Percentiles rank a stretch among this genome's conserved stretches.
phyloP scores from a whole-genome alignment of 2,329 filamentous ascomycete species.

The Fusarium sp. region DNA sequence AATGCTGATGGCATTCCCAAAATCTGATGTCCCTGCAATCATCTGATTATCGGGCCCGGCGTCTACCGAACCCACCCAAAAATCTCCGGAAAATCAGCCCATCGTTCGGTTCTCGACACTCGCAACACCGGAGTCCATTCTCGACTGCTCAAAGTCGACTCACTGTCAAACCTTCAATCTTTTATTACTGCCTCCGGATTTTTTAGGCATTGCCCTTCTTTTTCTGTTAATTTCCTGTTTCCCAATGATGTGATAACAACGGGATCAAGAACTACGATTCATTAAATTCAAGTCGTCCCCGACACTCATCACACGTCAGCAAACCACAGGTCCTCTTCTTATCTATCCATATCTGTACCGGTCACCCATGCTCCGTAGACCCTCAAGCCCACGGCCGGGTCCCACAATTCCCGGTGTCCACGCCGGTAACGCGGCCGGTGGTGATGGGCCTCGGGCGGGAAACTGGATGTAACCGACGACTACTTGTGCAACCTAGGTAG shows the following conservation, averaged over 20 bases:
- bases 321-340: not conserved
- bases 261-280: no score
- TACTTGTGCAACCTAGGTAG: not conserved
- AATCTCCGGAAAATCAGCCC: slow-evolving; percentile 29
- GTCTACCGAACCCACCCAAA: slow-evolving; percentile 31
- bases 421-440: not conserved
- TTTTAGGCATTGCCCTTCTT: not conserved
- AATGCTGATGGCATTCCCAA: not conserved
- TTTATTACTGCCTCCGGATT: not conserved
- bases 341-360: not conserved
- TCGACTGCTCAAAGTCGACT: slow-evolving; percentile 4
- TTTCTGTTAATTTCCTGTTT: not conserved
- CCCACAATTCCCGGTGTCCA: slow-evolving; percentile 3
- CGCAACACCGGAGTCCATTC: slow-evolving; percentile 1
- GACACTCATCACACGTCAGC: not conserved
- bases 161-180: not conserved
- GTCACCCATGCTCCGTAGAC: not conserved
- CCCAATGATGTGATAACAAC: no score
- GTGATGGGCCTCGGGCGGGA: not conserved
- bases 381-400: not conserved
- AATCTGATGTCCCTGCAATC: slow-evolving; percentile 6
- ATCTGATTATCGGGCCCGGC: slow-evolving; percentile 36
- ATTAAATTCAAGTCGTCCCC: not conserved
- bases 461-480: not conserved
- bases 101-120: slow-evolving; percentile 20